Conservation (phyloP, 495 filamentous ascomycete genomes). For the Aspergillus indologenus region DNA sequence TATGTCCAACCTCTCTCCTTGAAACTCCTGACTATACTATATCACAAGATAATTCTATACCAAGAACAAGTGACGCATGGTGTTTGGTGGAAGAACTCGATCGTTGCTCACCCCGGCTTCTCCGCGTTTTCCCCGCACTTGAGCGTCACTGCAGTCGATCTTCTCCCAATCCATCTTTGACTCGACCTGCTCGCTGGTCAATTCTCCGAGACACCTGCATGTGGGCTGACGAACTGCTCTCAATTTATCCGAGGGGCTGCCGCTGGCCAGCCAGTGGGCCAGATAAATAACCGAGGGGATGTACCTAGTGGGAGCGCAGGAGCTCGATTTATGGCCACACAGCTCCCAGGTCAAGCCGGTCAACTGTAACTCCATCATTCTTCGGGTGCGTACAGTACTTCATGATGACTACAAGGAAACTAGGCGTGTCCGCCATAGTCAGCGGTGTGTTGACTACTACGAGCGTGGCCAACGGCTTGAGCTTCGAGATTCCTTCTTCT, state of each 20-base stretch:
- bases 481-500: conserved; percentile 9
- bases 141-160: neutral
- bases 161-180: neutral
- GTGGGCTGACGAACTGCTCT: neutral
- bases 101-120: neutral
- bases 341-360: no score
- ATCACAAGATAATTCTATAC: no score
- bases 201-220: neutral
- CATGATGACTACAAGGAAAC: neutral
- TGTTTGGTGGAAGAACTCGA: conserved; percentile 4
- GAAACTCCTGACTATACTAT: no score
- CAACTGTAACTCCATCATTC: neutral
- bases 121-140: neutral
- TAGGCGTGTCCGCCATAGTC: neutral
- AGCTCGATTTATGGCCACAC: neutral
- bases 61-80: no score
- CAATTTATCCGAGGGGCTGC: conserved; percentile 1
- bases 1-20: no score
- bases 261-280: no score
- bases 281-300: conserved; percentile 1
- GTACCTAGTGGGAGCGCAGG: neutral
- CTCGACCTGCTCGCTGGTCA: neutral
- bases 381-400: no score
- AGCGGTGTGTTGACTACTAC: neutral
- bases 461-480: conserved; percentile 4